Percentiles rank a stretch among this genome's conserved stretches.
phyloP scores from a whole-genome alignment of 2,329 filamentous ascomycete genomes.

The Pyrenochaeta sp. region DNA sequence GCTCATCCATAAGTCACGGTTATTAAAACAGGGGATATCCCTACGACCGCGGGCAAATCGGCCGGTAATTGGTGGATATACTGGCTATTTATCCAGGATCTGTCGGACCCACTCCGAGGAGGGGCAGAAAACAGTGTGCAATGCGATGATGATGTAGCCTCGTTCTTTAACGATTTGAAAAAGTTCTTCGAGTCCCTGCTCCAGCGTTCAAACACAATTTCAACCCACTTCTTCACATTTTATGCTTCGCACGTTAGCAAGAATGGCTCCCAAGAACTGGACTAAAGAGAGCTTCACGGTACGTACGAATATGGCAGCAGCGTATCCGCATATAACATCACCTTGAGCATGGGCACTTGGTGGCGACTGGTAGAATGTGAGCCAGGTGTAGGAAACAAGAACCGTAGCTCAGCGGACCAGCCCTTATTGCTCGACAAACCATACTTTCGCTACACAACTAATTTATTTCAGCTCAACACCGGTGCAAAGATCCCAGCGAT shows the following conservation, averaged over 20 bases:
- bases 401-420: background rate
- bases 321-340: background rate
- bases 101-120: background rate
- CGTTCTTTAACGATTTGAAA: background rate
- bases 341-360: background rate
- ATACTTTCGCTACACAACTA: background rate
- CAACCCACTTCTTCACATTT: conserved; percentile 6
- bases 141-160: background rate
- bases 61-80: conserved; percentile 6
- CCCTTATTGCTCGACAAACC: background rate
- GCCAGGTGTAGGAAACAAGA: background rate
- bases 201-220: background rate
- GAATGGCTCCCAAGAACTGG: conserved; percentile 43
- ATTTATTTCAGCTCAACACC: conserved; percentile 48
- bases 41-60: conserved; percentile 15
- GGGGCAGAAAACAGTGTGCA: background rate
- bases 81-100: background rate
- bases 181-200: background rate
- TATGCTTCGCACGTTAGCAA: conserved; percentile 40
- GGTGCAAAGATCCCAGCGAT: conserved; percentile 80
- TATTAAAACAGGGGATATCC: background rate
- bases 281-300: conserved; percentile 48
- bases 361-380: too few species aligned
- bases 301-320: conserved; percentile 4
- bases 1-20: background rate